Conservation (phyloP, 2,329 filamentous ascomycete genomes). For the Fusarium albosuccineum region DNA sequence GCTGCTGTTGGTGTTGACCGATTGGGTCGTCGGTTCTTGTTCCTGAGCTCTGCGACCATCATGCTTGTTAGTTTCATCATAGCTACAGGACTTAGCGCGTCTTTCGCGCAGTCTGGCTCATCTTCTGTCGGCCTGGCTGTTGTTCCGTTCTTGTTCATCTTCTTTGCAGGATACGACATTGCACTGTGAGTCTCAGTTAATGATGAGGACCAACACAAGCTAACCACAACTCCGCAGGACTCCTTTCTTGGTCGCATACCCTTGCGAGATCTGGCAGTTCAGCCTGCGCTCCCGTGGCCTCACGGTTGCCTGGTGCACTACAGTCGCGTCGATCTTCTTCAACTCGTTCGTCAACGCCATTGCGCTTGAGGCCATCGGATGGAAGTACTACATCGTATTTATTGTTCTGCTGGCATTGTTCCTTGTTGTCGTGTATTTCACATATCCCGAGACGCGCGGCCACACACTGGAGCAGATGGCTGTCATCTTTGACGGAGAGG, state of each 20-base stretch:
- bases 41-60: slow-evolving; percentile 51
- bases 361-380: slow-evolving; percentile 38
- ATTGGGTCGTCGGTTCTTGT: slow-evolving; percentile 57
- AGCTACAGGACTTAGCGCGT: slow-evolving; percentile 55
- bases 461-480: slow-evolving; percentile 44
- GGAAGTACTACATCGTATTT: slow-evolving; percentile 39
- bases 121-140: slow-evolving; percentile 57
- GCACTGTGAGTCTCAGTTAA: slow-evolving; percentile 48
- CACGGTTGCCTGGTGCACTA: slow-evolving; percentile 58
- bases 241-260: slow-evolving; percentile 60
- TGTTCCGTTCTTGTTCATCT: slow-evolving; percentile 63
- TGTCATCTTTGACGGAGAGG: slow-evolving; percentile 40
- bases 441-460: slow-evolving; percentile 51
- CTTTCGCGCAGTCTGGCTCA: slow-evolving; percentile 43
- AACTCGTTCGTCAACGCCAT: slow-evolving; percentile 54
- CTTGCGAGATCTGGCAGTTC: slow-evolving; percentile 52
- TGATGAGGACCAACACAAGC: fast-evolving
- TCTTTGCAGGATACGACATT: slow-evolving; percentile 59
- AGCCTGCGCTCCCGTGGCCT: slow-evolving; percentile 54
- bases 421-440: slow-evolving; percentile 40
- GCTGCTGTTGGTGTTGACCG: slow-evolving; percentile 56
- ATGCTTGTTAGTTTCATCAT: slow-evolving; percentile 54
- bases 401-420: slow-evolving; percentile 37
- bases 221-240: slow-evolving; percentile 43
- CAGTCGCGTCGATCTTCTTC: slow-evolving; percentile 50